phyloP scores from a whole-genome alignment of 371 early-diverging fungal genomes.

The Capillidium heterosporum region DNA sequence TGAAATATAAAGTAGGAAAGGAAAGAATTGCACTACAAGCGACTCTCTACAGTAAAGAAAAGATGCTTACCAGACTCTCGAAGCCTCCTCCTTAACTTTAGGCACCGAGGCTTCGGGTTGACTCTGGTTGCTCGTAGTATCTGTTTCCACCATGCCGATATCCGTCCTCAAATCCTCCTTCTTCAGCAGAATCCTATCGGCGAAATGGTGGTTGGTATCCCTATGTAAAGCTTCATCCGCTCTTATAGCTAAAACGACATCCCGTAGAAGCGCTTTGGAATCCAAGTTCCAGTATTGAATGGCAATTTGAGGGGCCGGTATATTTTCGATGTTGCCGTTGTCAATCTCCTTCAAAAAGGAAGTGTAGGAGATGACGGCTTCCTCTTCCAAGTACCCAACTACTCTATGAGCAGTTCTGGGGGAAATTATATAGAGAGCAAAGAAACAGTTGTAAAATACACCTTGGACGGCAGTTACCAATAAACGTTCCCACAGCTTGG shows the following conservation, averaged over 20 bases:
- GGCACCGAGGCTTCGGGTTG: no score
- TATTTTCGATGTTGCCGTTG: slow-evolving; percentile 44
- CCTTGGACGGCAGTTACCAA: slow-evolving; percentile 60
- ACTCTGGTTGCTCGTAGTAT: no score
- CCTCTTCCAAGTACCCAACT: slow-evolving; percentile 69
- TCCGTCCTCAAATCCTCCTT: slow-evolving; percentile 1
- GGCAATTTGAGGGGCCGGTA: slow-evolving; percentile 57
- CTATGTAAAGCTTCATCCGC: slow-evolving; percentile 93
- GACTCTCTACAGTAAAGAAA: no score
- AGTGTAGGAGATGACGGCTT: slow-evolving; percentile 87
- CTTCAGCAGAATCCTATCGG: slow-evolving; percentile 27
- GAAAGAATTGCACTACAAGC: no score
- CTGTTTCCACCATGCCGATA: no score
- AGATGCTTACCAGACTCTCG: no score
- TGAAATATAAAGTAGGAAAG: no score
- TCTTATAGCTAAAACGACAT: slow-evolving; percentile 87
- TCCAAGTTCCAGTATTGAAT: slow-evolving; percentile 81
- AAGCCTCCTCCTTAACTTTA: no score
- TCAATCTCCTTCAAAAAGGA: slow-evolving; percentile 79
- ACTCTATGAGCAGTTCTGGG: slow-evolving; percentile 73
- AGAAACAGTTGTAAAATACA: slow-evolving; percentile 80
- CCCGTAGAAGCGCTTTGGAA: slow-evolving; percentile 62
- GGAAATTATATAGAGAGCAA: slow-evolving; percentile 59
- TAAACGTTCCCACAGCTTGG: slow-evolving; percentile 36
- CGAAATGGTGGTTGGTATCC: slow-evolving; percentile 82